A percentile compares a stretch with the other conserved stretches of the same genome.
Conservation (phyloP, 441 rosid genomes). For the Sinapis alba region DNA sequence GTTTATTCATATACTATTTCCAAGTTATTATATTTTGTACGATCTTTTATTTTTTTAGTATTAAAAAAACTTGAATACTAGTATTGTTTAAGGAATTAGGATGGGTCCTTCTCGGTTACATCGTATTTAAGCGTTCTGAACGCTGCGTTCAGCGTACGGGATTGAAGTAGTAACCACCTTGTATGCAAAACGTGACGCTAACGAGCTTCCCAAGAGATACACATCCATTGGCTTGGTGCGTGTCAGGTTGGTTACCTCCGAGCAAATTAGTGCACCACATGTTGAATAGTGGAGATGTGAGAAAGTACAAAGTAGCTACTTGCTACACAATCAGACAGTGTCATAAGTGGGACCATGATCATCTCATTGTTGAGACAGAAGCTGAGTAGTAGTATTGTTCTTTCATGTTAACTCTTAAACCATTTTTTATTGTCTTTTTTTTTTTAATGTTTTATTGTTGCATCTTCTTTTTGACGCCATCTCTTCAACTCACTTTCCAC, state of each 20-base stretch:
- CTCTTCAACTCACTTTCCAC: background rate
- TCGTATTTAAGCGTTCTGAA: constrained; percentile 14
- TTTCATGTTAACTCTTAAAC: background rate
- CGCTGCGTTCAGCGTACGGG: too few relatives aligned
- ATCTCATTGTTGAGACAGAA: background rate
- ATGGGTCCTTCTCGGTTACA: constrained; percentile 18
- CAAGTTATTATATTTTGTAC: background rate
- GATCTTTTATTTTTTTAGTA: background rate
- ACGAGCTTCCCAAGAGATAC: background rate
- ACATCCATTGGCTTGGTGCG: background rate
- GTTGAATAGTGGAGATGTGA: background rate
- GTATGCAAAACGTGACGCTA: background rate
- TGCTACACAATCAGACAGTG: background rate
- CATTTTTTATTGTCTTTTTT: background rate
- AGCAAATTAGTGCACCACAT: background rate
- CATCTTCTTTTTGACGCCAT: background rate
- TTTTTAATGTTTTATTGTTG: background rate
- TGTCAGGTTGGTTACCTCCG: background rate
- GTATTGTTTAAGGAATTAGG: background rate
- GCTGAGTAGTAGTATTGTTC: background rate
- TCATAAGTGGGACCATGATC: background rate
- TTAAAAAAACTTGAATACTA: background rate
- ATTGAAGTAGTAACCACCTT: too few relatives aligned
- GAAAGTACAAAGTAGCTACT: background rate
- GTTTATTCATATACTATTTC: background rate